phyloP scores from a whole-genome alignment of 228 moss, liverwort and hornwort species.

The Sphagnum magellanicum region DNA sequence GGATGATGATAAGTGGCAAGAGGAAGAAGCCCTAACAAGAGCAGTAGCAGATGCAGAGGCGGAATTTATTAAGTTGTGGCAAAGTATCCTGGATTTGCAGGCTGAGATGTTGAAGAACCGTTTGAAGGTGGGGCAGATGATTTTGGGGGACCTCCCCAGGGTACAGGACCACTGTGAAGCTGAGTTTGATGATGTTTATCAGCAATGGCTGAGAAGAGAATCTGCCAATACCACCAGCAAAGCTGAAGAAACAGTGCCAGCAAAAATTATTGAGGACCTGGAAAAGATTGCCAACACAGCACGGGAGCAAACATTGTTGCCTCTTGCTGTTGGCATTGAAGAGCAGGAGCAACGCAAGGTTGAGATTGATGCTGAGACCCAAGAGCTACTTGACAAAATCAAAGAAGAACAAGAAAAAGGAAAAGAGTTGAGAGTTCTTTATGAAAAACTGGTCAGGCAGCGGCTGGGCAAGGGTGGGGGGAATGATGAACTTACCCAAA shows the following conservation, averaged over 20 bases:
- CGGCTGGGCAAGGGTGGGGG: slow-evolving; percentile 19
- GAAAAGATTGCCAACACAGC: slow-evolving; percentile 32
- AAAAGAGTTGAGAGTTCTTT: slow-evolving; percentile 33
- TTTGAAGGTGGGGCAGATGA: slow-evolving; percentile 34
- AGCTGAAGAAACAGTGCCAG: slow-evolving; percentile 18
- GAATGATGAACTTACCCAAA: slow-evolving; percentile 43
- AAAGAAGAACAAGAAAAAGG: slow-evolving; percentile 44
- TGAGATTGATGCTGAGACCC: slow-evolving; percentile 24
- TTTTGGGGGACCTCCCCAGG: slow-evolving; percentile 39
- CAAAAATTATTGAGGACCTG: slow-evolving; percentile 38
- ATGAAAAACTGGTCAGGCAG: slow-evolving; percentile 47
- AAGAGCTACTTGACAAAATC: slow-evolving; percentile 40
- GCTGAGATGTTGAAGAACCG: slow-evolving; percentile 41
- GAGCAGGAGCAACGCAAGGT: slow-evolving; percentile 15
- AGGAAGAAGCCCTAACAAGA: slow-evolving; percentile 22
- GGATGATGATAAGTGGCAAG: slow-evolving; percentile 19
- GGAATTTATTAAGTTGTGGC: slow-evolving; percentile 36
- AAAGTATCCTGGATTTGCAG: slow-evolving; percentile 44
- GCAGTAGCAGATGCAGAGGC: slow-evolving; percentile 34
- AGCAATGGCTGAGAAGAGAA: slow-evolving; percentile 33
- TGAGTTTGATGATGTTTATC: slow-evolving; percentile 23
- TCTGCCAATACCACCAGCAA: slow-evolving; percentile 12
- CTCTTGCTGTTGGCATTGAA: slow-evolving; percentile 54
- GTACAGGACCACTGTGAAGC: slow-evolving; percentile 18
- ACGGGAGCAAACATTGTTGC: slow-evolving; percentile 48